Evolutionary conservation across 768 basidiomycete species (phyloP), one percentile per base, ranked within the genome.

Genomic region (Panaeolus cyanescens): DNA sequence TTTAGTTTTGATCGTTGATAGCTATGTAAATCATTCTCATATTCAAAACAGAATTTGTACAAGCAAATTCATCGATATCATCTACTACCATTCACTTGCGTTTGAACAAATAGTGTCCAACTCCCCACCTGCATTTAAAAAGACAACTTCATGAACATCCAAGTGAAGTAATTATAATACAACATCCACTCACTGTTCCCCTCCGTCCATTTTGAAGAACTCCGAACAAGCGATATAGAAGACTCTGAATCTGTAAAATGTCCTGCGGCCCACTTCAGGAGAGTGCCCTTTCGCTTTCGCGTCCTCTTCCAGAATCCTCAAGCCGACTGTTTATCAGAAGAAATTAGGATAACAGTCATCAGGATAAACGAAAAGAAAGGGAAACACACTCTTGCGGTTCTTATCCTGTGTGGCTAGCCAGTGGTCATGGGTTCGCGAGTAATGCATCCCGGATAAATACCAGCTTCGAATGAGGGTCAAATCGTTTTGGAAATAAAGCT

Each of bases 141-240:
- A 1, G 19, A 33, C 53, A 39, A 59, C 42, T 19, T 15, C 53
- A 32, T 25, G 58, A 19, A 32, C 36, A 66, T 32, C 59, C 67
- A n/a, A n/a, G n/a, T n/a, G n/a, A n/a, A n/a, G n/a, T n/a, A n/a
- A n/a, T n/a, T n/a, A n/a, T n/a, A n/a, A n/a, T n/a, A n/a, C n/a
- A n/a, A n/a, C 64, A 32, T 57, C 61, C 30, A 77, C 89, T 75
- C 74, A 90, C 80, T 85, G 82, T 70, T 90, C 79, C 10, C 89
- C 89, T 3, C 70, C 69, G 65, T 88, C 80, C 71, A 86, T 74
- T 12, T 75, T 83, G 69, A 90, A 92, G 54, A 90, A 76, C 68
- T 90, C 89, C 1, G 86, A 85, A 65, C 87, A 88, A 9, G 88
- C 86, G 71, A 90, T 80, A 68, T 87, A 90, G 71, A 91, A 91